Conservation (phyloP, 192 early-diverging fungal species). For the Linnemannia elongata region DNA sequence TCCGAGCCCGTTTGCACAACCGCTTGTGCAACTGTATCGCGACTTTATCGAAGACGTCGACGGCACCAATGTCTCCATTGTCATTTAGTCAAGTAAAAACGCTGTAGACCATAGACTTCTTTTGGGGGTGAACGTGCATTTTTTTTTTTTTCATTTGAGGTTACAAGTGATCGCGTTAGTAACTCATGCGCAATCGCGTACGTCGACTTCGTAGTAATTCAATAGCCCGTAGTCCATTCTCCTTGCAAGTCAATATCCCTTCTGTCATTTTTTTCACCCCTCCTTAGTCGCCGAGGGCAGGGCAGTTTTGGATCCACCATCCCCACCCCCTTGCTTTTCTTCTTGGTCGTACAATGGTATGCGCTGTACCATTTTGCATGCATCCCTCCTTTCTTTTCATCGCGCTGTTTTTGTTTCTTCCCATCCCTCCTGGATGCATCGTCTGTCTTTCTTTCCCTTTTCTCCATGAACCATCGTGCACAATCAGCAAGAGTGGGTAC, state of each 20-base stretch:
- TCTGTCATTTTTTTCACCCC: too few relatives aligned
- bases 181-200: background rate
- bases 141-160: background rate
- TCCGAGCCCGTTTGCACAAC: background rate
- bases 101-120: background rate
- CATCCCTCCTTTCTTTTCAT: slow-evolving; percentile 5
- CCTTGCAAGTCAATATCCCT: too few relatives aligned
- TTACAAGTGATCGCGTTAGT: background rate
- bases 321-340: background rate
- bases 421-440: background rate
- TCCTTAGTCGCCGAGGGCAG: background rate
- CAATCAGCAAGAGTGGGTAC: background rate
- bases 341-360: background rate
- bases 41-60: background rate
- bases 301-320: background rate
- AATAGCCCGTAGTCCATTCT: background rate
- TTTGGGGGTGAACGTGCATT: background rate
- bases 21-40: slow-evolving; percentile 1
- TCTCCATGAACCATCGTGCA: too few relatives aligned
- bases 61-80: background rate
- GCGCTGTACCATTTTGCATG: background rate
- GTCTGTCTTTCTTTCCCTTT: background rate
- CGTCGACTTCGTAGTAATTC: background rate
- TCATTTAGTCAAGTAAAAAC: background rate
- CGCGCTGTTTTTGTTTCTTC: background rate